Evolutionary conservation across 2,329 filamentous ascomycete species (phyloP), one percentile per base, ranked within the genome.

Genomic region (Leptodontidium sp.): DNA sequence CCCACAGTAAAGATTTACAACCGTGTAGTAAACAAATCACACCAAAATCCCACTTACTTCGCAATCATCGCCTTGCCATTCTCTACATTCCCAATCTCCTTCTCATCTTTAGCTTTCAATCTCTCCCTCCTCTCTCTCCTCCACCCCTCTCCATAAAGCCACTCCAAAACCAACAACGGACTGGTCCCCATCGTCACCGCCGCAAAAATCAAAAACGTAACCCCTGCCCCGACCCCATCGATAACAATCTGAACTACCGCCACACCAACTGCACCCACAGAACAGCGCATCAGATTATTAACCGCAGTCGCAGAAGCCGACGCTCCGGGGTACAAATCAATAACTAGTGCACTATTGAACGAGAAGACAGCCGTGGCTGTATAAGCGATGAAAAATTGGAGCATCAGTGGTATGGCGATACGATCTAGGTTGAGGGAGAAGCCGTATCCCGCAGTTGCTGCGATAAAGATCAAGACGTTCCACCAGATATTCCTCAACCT

Each of bases 401-500:
- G 66, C 52, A 75, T 55, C 57, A 77, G 72, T 12, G 76, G 77
- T 1, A 77, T 50, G 1, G 73, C 75, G 32, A 80, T 66, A n/a
- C 55, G 35, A 32, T 75, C 67, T 11, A 74, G 52, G 15, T 68
- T 58, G 29, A 80, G 70, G 68, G 72, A 73, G 69, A 75, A 78
- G 38, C 79, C 78, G 68, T 83, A 82, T 26, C 75, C 63, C 17
- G 73, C 78, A 0, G 78, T 78, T 29, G 77, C 73, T 15, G 77
- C 67, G 43, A 81, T 73, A 71, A 82, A 82, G 17, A 80, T 59
- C 0, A 77, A 70, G 3, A 77, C 75, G 63, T 81, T 78, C 78
- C 78, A 80, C 77, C 77, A 80, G 26, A 72, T 72, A 9, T 75
- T 75, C 40, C 77, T 74, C 68, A 83, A 72, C 6, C 79, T 70